Conservation (phyloP, 345 rosid genomes). For the Rubroshorea leprosula region DNA sequence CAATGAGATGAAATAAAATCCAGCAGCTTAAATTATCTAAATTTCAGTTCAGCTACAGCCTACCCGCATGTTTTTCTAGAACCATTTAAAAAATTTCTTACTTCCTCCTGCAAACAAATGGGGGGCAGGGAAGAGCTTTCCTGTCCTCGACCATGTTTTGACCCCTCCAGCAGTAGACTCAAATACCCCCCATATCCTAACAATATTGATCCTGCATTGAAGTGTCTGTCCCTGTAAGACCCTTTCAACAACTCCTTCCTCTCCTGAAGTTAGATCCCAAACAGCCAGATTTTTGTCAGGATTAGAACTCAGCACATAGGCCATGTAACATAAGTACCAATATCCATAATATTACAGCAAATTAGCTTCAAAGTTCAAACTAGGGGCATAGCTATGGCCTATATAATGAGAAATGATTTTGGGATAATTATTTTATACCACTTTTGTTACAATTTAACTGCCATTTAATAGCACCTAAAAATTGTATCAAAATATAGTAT, state of each 20-base stretch:
- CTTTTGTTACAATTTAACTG: too few relatives aligned
- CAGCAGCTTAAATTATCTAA: too few relatives aligned
- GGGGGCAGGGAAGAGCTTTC: conserved; percentile 97
- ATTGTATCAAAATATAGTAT: too few relatives aligned
- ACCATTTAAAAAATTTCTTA: conserved; percentile 3
- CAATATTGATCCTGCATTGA: conserved; percentile 74
- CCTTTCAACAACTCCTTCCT: conserved; percentile 68
- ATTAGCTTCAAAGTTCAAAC: too few relatives aligned
- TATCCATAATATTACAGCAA: too few relatives aligned
- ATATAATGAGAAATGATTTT: too few relatives aligned
- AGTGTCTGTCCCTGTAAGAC: conserved; percentile 68
- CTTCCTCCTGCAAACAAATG: conserved; percentile 95
- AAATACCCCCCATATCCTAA: conserved; percentile 81
- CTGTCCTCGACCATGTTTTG: conserved; percentile 78
- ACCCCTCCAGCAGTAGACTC: conserved; percentile 73
- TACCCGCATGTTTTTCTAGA: too few relatives aligned
- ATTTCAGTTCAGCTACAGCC: too few relatives aligned
- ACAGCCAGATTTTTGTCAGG: background rate
- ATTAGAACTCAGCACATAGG: background rate
- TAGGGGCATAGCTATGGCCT: too few relatives aligned
- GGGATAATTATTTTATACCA: too few relatives aligned
- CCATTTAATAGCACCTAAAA: too few relatives aligned
- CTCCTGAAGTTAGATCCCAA: conserved; percentile 33
- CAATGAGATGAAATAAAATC: conserved; percentile 9
- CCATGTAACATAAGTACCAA: too few relatives aligned